Evolutionary conservation across 1,284 basidiomycete genomes (phyloP), one percentile per base, ranked within the genome.

Genomic region (Microbotryum silenes-acaulis): DNA sequence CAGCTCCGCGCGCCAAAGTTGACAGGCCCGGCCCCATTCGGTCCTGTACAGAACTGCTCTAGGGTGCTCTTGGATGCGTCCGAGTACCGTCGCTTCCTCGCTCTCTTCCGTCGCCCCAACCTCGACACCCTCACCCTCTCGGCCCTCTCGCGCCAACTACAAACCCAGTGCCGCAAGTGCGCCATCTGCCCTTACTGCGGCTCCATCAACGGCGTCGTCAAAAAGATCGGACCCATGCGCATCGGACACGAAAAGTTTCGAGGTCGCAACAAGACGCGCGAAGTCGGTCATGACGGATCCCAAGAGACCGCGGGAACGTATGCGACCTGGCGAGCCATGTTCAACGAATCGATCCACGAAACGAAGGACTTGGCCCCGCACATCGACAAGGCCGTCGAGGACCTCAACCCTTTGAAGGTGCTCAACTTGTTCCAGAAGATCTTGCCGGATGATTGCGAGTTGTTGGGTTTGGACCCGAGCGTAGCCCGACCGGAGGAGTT

Each of bases 171-270:
- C 33, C 87, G 93, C 66, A 98, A 98, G 77, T 83, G 87, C 45
- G 83, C 91, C 27, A 88, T 91, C 70, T 99, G 96, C 71, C 90
- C 91, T 0, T 89, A 97, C 75, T 99, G 96, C 74, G 84, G 88
- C 46, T 83, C 90, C 4, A 89, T 88, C 9, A 99, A 99, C 73
- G 96, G 96, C 42, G 85, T 89, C 0, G 93, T 99, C 62, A 99
- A 98, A 78, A 98, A 98, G 78, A 89, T 85, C 1, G 93, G 92
- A 5, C 85, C 91, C 6, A 75, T 99, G 71, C 94, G 92, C 76
- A 97, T 99, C 71, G 89, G 94, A 51, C 96, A 98, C 74, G 96
- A 98, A 78, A 96, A 96, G 75, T 99, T 91, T 75, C 82, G 94
- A 48, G 90, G 91, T 6, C 93, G 94, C 77, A 97, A 97, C 79